Evolutionary conservation across 805 yeast species (phyloP).

Genomic region (Ogataea angusta): DNA sequence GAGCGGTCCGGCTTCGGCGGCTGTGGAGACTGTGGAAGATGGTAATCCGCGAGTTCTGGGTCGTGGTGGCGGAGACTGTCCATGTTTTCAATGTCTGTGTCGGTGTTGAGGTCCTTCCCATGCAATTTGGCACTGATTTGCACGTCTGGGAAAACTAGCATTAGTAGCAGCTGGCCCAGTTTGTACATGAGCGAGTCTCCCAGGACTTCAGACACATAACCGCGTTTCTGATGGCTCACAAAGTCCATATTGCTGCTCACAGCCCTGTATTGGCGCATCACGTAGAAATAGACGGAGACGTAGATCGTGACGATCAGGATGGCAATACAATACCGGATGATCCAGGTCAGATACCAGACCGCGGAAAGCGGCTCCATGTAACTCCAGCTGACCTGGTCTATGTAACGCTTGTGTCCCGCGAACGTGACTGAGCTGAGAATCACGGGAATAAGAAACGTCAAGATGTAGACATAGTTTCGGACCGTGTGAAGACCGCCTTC

Average conservation of each 20-base stretch:
- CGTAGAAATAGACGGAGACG: constrained; percentile 68
- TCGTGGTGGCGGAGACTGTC: constrained; percentile 19
- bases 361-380: constrained; percentile 68
- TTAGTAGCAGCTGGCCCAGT: constrained; percentile 24
- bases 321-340: constrained; percentile 69
- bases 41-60: not conserved
- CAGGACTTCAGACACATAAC: constrained; percentile 19
- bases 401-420: constrained; percentile 52
- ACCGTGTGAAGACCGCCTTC: constrained; percentile 74
- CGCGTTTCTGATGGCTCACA: constrained; percentile 14
- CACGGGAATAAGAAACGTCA: constrained; percentile 59
- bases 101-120: constrained; percentile 27
- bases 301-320: constrained; percentile 62
- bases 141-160: constrained; percentile 33
- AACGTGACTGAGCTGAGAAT: constrained; percentile 72
- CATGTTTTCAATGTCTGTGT: constrained; percentile 27
- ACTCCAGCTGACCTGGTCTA: constrained; percentile 70
- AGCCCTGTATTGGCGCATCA: constrained; percentile 55
- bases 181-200: constrained; percentile 34
- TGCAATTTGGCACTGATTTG: constrained; percentile 29
- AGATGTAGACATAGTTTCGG: constrained; percentile 55
- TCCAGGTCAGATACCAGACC: constrained; percentile 80
- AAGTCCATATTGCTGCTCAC: constrained; percentile 43
- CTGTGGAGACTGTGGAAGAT: constrained; percentile 1
- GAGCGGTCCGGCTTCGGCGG: constrained; percentile 7